Conservation (phyloP, 768 basidiomycete genomes). For the Suillus sp. region DNA sequence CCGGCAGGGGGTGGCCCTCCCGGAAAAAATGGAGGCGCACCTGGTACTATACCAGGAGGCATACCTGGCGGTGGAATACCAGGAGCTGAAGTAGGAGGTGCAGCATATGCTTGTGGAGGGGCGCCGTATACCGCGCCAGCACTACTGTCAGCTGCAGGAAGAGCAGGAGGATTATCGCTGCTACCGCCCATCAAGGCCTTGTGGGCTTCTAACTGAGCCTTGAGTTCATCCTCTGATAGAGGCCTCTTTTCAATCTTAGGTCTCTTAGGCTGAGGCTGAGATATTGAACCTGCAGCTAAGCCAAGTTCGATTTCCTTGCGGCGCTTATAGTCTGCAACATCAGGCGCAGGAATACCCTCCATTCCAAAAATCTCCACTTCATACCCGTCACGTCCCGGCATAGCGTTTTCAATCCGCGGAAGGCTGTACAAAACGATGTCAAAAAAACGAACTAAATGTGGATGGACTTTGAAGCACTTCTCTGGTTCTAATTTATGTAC, state of each 20-base stretch:
- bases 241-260: conserved; percentile 78
- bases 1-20: conserved; percentile 41
- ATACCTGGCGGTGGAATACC: conserved; percentile 30
- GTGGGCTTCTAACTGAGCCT: conserved; percentile 84
- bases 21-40: conserved; percentile 45
- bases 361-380: conserved; percentile 99
- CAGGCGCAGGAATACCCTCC: conserved; percentile 96
- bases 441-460: conserved; percentile 1
- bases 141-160: conserved; percentile 42
- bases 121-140: conserved; percentile 71
- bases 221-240: conserved; percentile 81
- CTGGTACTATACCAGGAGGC: conserved; percentile 43
- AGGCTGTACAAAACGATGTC: conserved; percentile 41
- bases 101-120: conserved; percentile 69
- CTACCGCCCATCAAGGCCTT: conserved; percentile 86
- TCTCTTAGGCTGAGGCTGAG: conserved; percentile 78
- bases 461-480: conserved; percentile 35
- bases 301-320: conserved; percentile 95
- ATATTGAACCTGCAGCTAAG: conserved; percentile 76
- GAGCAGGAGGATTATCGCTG: conserved; percentile 33
- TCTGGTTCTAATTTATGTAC: conserved; percentile 99
- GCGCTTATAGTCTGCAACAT: conserved; percentile 94
- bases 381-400: conserved; percentile 95
- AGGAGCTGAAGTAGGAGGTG: conserved; percentile 39
- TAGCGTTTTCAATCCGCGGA: conserved; percentile 92